Conservation (phyloP, 345 rosid species). For the Cardiospermum halicacabum region DNA sequence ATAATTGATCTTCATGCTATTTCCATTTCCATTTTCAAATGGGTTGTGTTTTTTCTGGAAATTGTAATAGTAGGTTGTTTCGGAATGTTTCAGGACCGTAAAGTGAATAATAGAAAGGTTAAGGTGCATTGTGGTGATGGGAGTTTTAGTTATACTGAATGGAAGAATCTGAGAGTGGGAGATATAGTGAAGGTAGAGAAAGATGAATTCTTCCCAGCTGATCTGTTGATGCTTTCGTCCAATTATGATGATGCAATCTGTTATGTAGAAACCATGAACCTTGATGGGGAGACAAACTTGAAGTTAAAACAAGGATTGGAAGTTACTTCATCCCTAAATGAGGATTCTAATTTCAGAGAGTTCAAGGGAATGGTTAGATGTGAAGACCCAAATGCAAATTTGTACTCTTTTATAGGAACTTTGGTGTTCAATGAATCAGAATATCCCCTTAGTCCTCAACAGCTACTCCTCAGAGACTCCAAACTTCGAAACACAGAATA, state of each 20-base stretch:
- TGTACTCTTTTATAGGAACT: constrained; percentile 74
- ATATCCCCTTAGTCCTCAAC: constrained; percentile 68
- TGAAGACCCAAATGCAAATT: constrained; percentile 90
- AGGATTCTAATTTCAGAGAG: constrained; percentile 51
- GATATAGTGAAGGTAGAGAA: constrained; percentile 81
- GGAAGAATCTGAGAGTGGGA: constrained; percentile 79
- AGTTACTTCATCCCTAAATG: constrained; percentile 53
- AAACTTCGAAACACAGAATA: constrained; percentile 81
- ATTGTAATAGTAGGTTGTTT: background rate
- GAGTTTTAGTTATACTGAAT: constrained; percentile 41
- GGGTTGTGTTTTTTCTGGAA: background rate
- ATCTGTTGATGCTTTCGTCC: constrained; percentile 73
- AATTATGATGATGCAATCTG: constrained; percentile 78
- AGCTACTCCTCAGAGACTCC: constrained; percentile 84
- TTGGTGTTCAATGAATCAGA: constrained; percentile 57
- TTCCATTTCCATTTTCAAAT: background rate
- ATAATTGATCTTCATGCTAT: background rate
- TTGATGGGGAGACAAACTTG: constrained; percentile 92
- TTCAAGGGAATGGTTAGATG: constrained; percentile 68
- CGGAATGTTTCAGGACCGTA: constrained; percentile 50
- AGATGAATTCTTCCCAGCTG: constrained; percentile 82
- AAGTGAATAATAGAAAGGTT: constrained; percentile 76
- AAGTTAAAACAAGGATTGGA: constrained; percentile 80
- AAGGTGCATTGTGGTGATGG: constrained; percentile 55
- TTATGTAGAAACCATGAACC: constrained; percentile 96